These are phyloP conservation scores for Talaromyces sp. DNA, from an alignment of 2,329 filamentous ascomycete genomes.

Conservation along the genomic window DNA sequence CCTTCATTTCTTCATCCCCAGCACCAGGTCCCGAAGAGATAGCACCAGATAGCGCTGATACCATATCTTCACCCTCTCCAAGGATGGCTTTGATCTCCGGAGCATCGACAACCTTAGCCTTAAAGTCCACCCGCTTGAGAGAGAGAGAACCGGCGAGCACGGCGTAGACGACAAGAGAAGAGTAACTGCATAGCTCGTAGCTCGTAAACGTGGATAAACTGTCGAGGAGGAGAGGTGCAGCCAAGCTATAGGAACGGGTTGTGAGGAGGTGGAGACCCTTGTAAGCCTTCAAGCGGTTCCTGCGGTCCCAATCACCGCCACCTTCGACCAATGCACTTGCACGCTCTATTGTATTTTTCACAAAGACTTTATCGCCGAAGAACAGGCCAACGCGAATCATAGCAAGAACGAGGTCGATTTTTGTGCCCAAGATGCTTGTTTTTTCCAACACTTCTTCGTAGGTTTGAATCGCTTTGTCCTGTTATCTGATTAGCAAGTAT, in stretches of 20 bases:
- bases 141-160: constrained; percentile 92
- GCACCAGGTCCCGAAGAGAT: constrained; percentile 77
- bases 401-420: constrained; percentile 94
- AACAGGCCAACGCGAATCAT: constrained; percentile 95
- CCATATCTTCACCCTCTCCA: constrained; percentile 82
- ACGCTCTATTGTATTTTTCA: constrained; percentile 91
- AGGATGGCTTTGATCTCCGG: constrained; percentile 98
- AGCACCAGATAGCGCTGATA: constrained; percentile 76
- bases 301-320: constrained; percentile 96
- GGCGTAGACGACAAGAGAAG: constrained; percentile 88
- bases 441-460: constrained; percentile 95
- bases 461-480: constrained; percentile 91
- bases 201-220: constrained; percentile 97
- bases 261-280: constrained; percentile 92
- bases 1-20: constrained; percentile 71
- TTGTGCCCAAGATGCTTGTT: constrained; percentile 92
- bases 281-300: constrained; percentile 98
- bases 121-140: constrained; percentile 96
- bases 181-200: constrained; percentile 98
- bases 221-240: constrained; percentile 90
- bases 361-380: constrained; percentile 87
- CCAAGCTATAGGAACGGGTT: constrained; percentile 82
- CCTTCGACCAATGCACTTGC: constrained; percentile 87
- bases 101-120: constrained; percentile 96
- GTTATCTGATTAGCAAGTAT: neutral